Conservation (phyloP, 2,329 filamentous ascomycete species). For the Stemphylium vesicarium region DNA sequence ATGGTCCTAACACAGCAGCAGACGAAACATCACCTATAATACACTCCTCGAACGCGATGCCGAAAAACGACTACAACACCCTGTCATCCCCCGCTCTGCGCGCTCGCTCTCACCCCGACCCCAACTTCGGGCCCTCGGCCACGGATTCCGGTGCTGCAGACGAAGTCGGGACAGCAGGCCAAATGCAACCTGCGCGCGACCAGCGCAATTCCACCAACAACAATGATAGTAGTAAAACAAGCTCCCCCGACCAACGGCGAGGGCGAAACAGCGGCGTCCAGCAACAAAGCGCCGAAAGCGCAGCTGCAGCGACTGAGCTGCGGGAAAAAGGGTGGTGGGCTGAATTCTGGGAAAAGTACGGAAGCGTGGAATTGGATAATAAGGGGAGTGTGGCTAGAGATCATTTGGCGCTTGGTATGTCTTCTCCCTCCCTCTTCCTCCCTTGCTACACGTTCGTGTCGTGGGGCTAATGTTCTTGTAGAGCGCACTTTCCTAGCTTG, state of each 20-base stretch:
- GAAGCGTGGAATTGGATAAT: slow-evolving; percentile 79
- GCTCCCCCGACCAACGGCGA: too few relatives aligned
- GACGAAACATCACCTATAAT: slow-evolving; percentile 47
- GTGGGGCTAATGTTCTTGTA: slow-evolving; percentile 39
- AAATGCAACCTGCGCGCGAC: neutral
- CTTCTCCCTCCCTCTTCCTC: neutral
- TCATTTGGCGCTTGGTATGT: slow-evolving; percentile 76
- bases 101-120: neutral
- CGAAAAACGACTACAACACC: slow-evolving; percentile 29
- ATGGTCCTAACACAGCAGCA: slow-evolving; percentile 1
- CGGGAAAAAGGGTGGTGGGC: slow-evolving; percentile 59
- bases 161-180: slow-evolving; percentile 4
- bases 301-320: slow-evolving; percentile 28
- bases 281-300: slow-evolving; percentile 27
- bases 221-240: neutral
- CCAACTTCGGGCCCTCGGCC: neutral
- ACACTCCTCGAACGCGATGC: neutral
- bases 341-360: slow-evolving; percentile 63
- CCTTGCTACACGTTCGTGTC: too few relatives aligned
- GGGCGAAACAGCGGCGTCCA: neutral
- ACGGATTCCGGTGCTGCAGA: neutral
- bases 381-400: slow-evolving; percentile 84
- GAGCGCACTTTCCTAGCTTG: slow-evolving; percentile 86
- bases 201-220: neutral
- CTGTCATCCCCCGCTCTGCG: slow-evolving; percentile 27